Percentiles rank a stretch among this genome's conserved stretches.
These are phyloP conservation scores for Colletotrichum sp. DNA, from an alignment of 2,329 filamentous ascomycete species.

Conservation along the genomic window DNA sequence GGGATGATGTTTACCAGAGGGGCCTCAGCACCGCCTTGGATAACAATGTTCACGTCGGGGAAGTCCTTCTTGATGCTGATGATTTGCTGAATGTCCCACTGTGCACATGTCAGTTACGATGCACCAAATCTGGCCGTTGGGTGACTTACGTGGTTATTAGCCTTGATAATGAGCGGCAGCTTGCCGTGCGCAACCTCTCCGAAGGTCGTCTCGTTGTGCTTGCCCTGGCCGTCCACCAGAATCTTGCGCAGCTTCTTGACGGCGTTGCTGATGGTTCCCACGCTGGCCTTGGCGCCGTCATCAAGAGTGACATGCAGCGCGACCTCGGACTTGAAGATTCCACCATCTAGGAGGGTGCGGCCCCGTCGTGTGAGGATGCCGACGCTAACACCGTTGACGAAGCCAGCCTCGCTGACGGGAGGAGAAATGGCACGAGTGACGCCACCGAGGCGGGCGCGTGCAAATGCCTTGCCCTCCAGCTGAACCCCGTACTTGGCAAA, in stretches of 20 bases:
- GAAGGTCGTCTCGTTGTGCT: conserved; percentile 38
- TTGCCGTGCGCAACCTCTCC: conserved; percentile 39
- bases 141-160: conserved; percentile 22
- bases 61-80: conserved; percentile 42
- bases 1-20: conserved; percentile 32
- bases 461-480: conserved; percentile 45
- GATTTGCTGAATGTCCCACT: conserved; percentile 47
- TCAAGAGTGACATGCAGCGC: conserved; percentile 46
- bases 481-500: conserved; percentile 46
- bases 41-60: conserved; percentile 35
- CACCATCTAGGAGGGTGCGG: conserved; percentile 43
- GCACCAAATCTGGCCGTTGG: neutral
- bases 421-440: conserved; percentile 48
- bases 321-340: conserved; percentile 45
- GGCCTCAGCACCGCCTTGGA: conserved; percentile 44
- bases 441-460: conserved; percentile 46
- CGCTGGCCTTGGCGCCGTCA: conserved; percentile 33
- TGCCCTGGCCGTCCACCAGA: conserved; percentile 35
- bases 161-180: conserved; percentile 44
- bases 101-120: neutral
- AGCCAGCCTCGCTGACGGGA: conserved; percentile 33
- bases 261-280: conserved; percentile 27
- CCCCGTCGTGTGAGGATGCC: conserved; percentile 43
- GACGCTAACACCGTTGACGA: conserved; percentile 45
- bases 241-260: conserved; percentile 40